Base-by-base conservation (phyloP, 2,329 filamentous ascomycete species). In the Colletotrichum caudatum region DNA sequence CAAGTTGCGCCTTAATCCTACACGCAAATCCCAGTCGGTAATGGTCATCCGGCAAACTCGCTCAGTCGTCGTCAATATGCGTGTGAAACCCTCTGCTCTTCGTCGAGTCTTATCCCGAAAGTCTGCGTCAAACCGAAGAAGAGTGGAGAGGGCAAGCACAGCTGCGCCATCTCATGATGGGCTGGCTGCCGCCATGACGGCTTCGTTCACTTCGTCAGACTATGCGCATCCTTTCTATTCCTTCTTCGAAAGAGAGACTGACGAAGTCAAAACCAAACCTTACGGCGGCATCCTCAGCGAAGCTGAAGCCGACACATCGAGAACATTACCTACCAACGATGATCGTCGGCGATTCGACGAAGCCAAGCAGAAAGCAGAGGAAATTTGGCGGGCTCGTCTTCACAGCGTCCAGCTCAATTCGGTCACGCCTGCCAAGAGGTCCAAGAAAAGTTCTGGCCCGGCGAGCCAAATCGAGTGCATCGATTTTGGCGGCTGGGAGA, bases 381-480 rank as follows among this genome's bases (percentile, higher is more conserved):
- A 97, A 72, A 94, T 95, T 77, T 97, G 95, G 93, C 92, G 94
- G 78, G 88, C 90, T 80, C 90, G 84, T 74, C 86, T 83, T 76
- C 86, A 87, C 37, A 82, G 83, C 9, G 85, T 88, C 78, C 91
- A 95, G 75, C 88, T 89, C 37, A 90, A 89, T 72, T 83, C 85
- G n/a, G 90, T 90, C 56, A 84, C 87, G 20, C 88, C 89, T 18
- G 82, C 87, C 29, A 91, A 90, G 76, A 92, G 90, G 78, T 84
- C 89, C 23, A 90, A 91, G 76, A 97, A 97, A 78, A 85, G 92
- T 4, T 90, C 91, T n/a, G 94, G 93, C 0, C 94, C 94, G 37
- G 93, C 94, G 5, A 98, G 95, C 80, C 96, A 98, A 82, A 98
- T 99, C 80, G 97, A 98, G 81, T 98, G 95, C 82, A 97, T 99